A percentile compares a stretch with the other conserved stretches of the same genome.
Evolutionary conservation across 371 early-diverging fungal genomes (phyloP).

Genomic region (Saksenaea oblongispora): DNA sequence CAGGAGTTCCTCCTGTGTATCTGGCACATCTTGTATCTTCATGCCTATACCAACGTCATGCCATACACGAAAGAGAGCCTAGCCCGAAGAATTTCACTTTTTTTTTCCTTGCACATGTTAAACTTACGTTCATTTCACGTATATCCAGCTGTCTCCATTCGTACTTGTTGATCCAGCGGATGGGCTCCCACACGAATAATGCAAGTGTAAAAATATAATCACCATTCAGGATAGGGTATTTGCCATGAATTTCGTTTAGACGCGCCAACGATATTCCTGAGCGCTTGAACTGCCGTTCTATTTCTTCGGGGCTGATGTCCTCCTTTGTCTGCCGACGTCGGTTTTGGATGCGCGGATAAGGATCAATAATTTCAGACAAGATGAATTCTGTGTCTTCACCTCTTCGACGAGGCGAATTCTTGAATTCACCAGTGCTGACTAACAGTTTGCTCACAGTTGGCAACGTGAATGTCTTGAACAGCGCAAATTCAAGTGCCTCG

Average conservation of each 20-base stretch:
- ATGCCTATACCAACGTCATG: slow-evolving; percentile 37
- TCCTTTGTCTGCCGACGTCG: neutral
- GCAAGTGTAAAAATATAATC: slow-evolving; percentile 54
- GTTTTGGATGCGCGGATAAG: slow-evolving; percentile 26
- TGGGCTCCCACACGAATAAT: slow-evolving; percentile 48
- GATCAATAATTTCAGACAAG: slow-evolving; percentile 41
- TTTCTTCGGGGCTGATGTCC: slow-evolving; percentile 14
- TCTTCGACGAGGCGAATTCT: slow-evolving; percentile 31
- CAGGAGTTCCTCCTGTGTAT: slow-evolving; percentile 39
- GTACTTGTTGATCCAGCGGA: slow-evolving; percentile 44
- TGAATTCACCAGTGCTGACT: slow-evolving; percentile 47
- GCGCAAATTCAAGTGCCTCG: slow-evolving; percentile 43
- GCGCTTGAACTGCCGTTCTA: slow-evolving; percentile 33
- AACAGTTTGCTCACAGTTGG: slow-evolving; percentile 56
- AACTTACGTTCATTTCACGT: slow-evolving; percentile 48
- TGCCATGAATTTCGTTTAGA: slow-evolving; percentile 54
- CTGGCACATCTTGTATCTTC: slow-evolving; percentile 56
- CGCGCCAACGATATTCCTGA: slow-evolving; percentile 31
- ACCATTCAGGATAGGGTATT: slow-evolving; percentile 50
- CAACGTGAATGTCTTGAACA: slow-evolving; percentile 53
- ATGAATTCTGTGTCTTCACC: slow-evolving; percentile 54
- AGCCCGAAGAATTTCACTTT: neutral
- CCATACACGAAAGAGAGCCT: slow-evolving; percentile 48
- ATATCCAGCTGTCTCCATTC: slow-evolving; percentile 51
- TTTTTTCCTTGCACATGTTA: neutral